These are phyloP conservation scores for Fusarium sp. DNA, from an alignment of 2,329 filamentous ascomycete genomes.

Conservation along the genomic window DNA sequence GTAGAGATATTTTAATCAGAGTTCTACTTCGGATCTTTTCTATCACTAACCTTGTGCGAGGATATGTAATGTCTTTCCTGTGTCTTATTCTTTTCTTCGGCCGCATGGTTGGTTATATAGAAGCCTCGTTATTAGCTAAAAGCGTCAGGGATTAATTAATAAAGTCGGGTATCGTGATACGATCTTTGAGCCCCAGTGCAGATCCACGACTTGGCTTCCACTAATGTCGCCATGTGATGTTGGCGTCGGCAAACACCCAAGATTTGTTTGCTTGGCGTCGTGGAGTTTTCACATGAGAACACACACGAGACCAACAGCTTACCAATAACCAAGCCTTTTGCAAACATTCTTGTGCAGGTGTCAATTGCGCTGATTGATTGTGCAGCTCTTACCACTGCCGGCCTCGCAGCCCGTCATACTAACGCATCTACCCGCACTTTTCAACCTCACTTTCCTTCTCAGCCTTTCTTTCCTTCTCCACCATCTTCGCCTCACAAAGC, in stretches of 20 bases:
- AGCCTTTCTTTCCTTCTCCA: background rate
- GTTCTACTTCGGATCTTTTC: background rate
- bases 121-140: background rate
- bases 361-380: background rate
- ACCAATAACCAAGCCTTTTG: background rate
- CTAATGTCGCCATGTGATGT: too few species aligned
- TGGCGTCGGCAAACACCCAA: background rate
- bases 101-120: background rate
- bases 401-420: background rate
- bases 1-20: background rate
- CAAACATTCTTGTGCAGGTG: background rate
- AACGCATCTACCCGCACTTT: conserved; percentile 5
- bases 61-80: too few species aligned
- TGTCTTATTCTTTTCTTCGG: background rate
- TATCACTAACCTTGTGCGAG: background rate
- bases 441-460: background rate
- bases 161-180: background rate
- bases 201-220: background rate
- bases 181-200: background rate
- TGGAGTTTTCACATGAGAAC: background rate
- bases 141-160: background rate
- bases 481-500: background rate
- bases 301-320: background rate
- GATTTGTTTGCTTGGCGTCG: background rate
- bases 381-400: background rate